phyloP scores from a whole-genome alignment of 1,284 basidiomycete species.

The Melampsora medusae region DNA sequence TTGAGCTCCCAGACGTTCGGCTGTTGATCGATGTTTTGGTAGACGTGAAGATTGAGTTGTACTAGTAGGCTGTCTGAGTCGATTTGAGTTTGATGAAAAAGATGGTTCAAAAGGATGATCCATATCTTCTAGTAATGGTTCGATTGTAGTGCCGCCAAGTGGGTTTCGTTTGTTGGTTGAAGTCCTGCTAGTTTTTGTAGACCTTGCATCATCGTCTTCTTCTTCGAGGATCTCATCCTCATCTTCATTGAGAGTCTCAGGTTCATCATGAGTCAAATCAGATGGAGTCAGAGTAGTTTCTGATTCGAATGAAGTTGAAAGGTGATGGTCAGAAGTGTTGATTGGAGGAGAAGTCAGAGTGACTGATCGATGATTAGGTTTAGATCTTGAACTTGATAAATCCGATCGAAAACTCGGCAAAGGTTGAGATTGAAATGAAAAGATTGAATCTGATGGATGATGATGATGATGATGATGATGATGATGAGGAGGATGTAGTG shows the following conservation, averaged over 20 bases:
- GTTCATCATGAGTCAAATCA: conserved; percentile 39
- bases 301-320: no score
- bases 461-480: neutral
- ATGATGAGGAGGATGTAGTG: neutral
- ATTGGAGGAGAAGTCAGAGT: neutral
- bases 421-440: neutral
- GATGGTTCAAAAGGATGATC: neutral
- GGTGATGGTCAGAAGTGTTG: neutral
- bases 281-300: neutral
- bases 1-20: conserved; percentile 1
- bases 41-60: conserved; percentile 9
- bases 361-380: neutral
- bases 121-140: no score
- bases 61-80: neutral
- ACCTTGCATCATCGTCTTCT: conserved; percentile 40
- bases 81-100: neutral
- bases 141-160: conserved; percentile 1
- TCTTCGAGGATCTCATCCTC: conserved; percentile 53
- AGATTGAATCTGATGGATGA: neutral
- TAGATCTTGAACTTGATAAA: neutral
- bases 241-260: conserved; percentile 52
- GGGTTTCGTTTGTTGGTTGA: conserved; percentile 11
- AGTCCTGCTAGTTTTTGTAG: conserved; percentile 24
- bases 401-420: neutral
- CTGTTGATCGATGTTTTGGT: conserved; percentile 1